Base-by-base conservation (phyloP, 2,329 filamentous ascomycete genomes). In the Colletotrichum theobromicola region DNA sequence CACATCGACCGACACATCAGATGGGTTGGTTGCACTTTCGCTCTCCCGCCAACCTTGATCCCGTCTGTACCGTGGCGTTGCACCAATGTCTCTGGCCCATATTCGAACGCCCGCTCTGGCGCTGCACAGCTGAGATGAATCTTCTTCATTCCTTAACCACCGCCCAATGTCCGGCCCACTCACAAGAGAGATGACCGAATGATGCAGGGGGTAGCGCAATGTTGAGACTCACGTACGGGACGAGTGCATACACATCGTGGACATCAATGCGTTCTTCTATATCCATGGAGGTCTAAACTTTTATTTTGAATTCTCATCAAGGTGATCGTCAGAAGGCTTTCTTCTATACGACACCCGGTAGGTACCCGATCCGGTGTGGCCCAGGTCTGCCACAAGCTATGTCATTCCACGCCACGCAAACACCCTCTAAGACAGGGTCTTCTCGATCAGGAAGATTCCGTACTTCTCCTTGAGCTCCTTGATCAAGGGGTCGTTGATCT, bases 401-500 rank as follows among this genome's bases (percentile, higher is more conserved):
- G 35, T 61, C 66, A 55, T n/a, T 28, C 16, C 28, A 46, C 53
- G 60, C 26, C 24, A 30, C 5, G 10, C 35, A 28, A 42, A 55
- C 26, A 34, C 30, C 77, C 64, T 76, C 80, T 82, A 85, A 70
- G 84, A 82, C 72, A 88, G 81, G 32, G 84, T 91, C 90, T 94
- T 94, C 88, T 95, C 93, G 78, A 89, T 90, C 86, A 94, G 89
- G 83, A 89, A 89, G 79, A 95, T 94, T 55, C 92, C 93, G 79
- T 95, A 94, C 81, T 95, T 91, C 83, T 94, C 91, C 89, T 93
- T 92, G 74, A 97, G 88, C 82, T 94, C 93, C 86, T 93, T 91
- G 85, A 96, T 93, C 79, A 97, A 85, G 46, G 94, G 93, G 80
- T 90, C 89, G 81, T 92, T 93, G 81, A 96, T 91, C 80, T 93